phyloP scores from a whole-genome alignment of 805 yeast species.

The Barnettozyma sp. region DNA sequence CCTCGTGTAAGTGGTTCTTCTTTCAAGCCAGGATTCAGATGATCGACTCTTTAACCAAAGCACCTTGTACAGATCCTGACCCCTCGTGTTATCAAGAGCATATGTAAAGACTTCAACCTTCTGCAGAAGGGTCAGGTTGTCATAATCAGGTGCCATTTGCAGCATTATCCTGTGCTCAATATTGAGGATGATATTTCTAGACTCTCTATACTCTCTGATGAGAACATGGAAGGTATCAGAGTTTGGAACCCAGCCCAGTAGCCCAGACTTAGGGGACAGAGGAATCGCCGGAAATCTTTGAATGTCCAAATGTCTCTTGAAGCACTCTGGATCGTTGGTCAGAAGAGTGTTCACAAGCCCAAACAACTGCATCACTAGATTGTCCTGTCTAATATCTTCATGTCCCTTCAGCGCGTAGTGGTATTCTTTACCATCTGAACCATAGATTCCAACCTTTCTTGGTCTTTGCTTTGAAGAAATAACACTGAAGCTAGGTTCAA shows the following conservation, averaged over 20 bases:
- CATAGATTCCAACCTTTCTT: constrained; percentile 68
- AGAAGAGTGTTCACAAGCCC: constrained; percentile 90
- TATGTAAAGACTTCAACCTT: constrained; percentile 96
- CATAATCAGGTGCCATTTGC: constrained; percentile 96
- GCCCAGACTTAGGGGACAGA: constrained; percentile 92
- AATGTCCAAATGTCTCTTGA: constrained; percentile 89
- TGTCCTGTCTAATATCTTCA: constrained; percentile 96
- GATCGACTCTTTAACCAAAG: constrained; percentile 94
- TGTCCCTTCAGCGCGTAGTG: constrained; percentile 85
- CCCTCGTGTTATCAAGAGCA: constrained; percentile 90
- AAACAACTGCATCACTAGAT: constrained; percentile 94
- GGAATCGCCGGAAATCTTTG: constrained; percentile 93
- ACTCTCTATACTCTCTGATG: constrained; percentile 87
- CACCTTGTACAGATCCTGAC: constrained; percentile 92
- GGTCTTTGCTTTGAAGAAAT: constrained; percentile 96
- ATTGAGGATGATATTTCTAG: constrained; percentile 79
- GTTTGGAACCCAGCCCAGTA: constrained; percentile 95
- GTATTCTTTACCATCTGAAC: constrained; percentile 90
- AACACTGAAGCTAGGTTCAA: constrained; percentile 79
- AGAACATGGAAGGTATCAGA: constrained; percentile 94
- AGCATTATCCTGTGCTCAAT: constrained; percentile 94
- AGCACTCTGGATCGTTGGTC: constrained; percentile 88
- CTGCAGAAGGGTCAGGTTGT: constrained; percentile 77
- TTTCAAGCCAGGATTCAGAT: constrained; percentile 95
- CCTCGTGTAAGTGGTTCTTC: constrained; percentile 93